These are phyloP conservation scores for Pythium dissimile DNA, from an alignment of 352 stramenopile genomes.

Conservation along the genomic window DNA sequence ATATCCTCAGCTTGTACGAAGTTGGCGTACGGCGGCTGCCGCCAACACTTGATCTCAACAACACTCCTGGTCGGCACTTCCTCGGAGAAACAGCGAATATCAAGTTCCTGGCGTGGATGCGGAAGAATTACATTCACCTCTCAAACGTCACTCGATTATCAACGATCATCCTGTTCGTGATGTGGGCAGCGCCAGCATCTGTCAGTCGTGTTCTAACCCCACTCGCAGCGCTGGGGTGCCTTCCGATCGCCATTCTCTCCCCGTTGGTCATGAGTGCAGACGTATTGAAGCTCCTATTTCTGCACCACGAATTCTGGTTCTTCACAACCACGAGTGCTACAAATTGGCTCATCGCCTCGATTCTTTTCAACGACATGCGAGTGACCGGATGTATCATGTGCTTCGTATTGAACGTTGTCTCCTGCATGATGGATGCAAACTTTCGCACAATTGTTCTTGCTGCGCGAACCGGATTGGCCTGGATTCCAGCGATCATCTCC, in stretches of 20 bases:
- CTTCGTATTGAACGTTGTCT: constrained; percentile 13
- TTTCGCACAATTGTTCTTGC: constrained; percentile 14
- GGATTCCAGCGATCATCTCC: constrained; percentile 10
- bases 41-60: constrained; percentile 5
- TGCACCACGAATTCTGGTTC: constrained; percentile 26
- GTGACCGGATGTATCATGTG: constrained; percentile 2
- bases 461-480: constrained; percentile 1
- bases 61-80: background rate
- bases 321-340: constrained; percentile 16
- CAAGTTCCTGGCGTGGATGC: constrained; percentile 7
- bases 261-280: constrained; percentile 12
- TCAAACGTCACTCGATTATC: constrained; percentile 13
- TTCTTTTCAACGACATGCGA: constrained; percentile 13
- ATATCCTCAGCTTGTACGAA: constrained; percentile 16
- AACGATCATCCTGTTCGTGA: constrained; percentile 8
- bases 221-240: background rate
- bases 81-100: background rate
- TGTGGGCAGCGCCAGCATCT: constrained; percentile 5
- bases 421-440: constrained; percentile 24
- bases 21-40: background rate
- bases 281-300: background rate
- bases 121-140: constrained; percentile 1
- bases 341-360: constrained; percentile 18
- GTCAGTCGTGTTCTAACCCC: constrained; percentile 7
- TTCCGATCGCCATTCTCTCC: constrained; percentile 6